phyloP scores from a whole-genome alignment of 2,329 filamentous ascomycete species.

The Colletotrichum agaves region DNA sequence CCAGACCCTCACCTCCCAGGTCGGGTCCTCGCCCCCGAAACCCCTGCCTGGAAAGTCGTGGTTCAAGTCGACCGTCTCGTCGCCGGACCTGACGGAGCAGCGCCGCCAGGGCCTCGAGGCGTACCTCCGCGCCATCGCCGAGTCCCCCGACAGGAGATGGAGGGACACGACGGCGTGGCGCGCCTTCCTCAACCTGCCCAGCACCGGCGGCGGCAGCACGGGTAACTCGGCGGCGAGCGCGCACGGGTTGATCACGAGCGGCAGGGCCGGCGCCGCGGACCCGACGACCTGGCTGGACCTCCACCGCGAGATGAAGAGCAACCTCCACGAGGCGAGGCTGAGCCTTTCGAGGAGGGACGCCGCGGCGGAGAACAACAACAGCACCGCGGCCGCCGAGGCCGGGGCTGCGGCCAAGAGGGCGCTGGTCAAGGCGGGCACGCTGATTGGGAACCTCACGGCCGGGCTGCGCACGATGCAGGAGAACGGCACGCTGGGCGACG shows the following conservation, averaged over 20 bases:
- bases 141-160: slow-evolving; percentile 80
- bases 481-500: slow-evolving; percentile 70
- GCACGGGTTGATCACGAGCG: slow-evolving; percentile 51
- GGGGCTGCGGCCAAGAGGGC: slow-evolving; percentile 79
- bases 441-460: slow-evolving; percentile 72
- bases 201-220: slow-evolving; percentile 52
- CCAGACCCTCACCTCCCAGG: slow-evolving; percentile 66
- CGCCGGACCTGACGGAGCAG: slow-evolving; percentile 74
- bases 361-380: slow-evolving; percentile 52
- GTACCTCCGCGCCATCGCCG: slow-evolving; percentile 79
- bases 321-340: slow-evolving; percentile 74
- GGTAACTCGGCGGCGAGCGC: slow-evolving; percentile 61
- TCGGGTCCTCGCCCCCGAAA: slow-evolving; percentile 72
- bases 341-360: slow-evolving; percentile 75
- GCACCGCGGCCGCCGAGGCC: slow-evolving; percentile 65
- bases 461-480: slow-evolving; percentile 70
- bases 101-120: slow-evolving; percentile 75
- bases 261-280: slow-evolving; percentile 53
- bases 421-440: slow-evolving; percentile 73
- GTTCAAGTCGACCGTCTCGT: slow-evolving; percentile 78
- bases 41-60: slow-evolving; percentile 79
- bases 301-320: slow-evolving; percentile 77
- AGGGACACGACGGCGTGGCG: slow-evolving; percentile 78
- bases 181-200: slow-evolving; percentile 76
- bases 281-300: slow-evolving; percentile 81